Conservation (phyloP, 2,329 filamentous ascomycete genomes). For the Aplosporella prunicola region DNA sequence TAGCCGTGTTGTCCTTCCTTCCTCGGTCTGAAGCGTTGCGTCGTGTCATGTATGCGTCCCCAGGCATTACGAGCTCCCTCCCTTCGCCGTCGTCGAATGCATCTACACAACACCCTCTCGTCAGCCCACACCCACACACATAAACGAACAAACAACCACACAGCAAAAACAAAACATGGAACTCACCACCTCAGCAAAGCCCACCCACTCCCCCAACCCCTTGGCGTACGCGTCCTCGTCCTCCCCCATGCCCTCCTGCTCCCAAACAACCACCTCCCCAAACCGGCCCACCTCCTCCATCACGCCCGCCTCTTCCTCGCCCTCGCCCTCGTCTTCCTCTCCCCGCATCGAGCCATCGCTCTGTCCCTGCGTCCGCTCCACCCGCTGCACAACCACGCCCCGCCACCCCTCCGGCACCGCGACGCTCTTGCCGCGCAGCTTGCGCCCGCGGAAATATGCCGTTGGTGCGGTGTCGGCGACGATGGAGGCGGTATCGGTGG, state of each 20-base stretch:
- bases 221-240: constrained; percentile 61
- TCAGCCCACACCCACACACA: not conserved
- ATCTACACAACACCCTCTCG: not conserved
- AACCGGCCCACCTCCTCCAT: constrained; percentile 60
- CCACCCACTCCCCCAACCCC: constrained; percentile 71
- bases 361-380: constrained; percentile 13
- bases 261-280: constrained; percentile 72
- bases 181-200: constrained; percentile 56
- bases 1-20: no score
- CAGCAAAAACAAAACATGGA: not conserved
- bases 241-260: constrained; percentile 58
- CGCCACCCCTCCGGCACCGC: constrained; percentile 62
- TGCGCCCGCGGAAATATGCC: constrained; percentile 71
- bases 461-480: constrained; percentile 38
- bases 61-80: no score
- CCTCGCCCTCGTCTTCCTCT: constrained; percentile 14
- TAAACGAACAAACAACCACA: constrained; percentile 37
- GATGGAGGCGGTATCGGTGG: no score
- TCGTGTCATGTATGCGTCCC: no score
- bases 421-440: constrained; percentile 59
- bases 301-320: constrained; percentile 20
- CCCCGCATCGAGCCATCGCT: no score
- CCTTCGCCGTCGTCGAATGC: not conserved
- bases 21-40: no score
- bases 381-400: no score